Conservation (phyloP, 2,329 filamentous ascomycete species). For the Ramichloridium luteum region DNA sequence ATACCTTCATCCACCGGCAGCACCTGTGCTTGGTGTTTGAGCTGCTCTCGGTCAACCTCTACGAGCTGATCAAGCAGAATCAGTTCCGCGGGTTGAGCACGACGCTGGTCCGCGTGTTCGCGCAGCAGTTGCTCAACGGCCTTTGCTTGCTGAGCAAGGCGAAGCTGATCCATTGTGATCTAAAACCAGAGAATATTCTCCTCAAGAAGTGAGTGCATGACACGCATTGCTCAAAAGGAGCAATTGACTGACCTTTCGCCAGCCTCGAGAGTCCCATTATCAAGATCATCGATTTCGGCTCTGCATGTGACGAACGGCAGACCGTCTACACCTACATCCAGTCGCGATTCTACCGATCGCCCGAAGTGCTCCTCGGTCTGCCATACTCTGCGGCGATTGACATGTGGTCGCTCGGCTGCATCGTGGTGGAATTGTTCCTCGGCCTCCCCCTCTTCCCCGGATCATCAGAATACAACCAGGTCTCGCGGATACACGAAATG, state of each 20-base stretch:
- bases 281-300: conserved; percentile 99
- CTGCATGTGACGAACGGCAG: conserved; percentile 93
- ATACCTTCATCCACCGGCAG: conserved; percentile 95
- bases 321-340: conserved; percentile 99
- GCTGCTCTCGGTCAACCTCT: conserved; percentile 89
- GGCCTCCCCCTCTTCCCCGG: conserved; percentile 90
- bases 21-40: conserved; percentile 96
- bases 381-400: conserved; percentile 98
- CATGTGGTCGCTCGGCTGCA: conserved; percentile 98
- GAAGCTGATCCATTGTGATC: conserved; percentile 89
- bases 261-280: conserved; percentile 95
- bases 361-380: conserved; percentile 85
- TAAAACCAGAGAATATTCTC: conserved; percentile 96
- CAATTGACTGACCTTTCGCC: conserved; percentile 6
- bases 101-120: conserved; percentile 91
- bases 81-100: conserved; percentile 96
- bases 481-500: conserved; percentile 96
- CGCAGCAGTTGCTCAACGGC: conserved; percentile 88
- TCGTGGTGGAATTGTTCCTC: conserved; percentile 93
- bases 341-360: conserved; percentile 93
- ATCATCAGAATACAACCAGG: conserved; percentile 97
- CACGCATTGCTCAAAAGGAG: background rate
- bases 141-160: conserved; percentile 89
- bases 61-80: conserved; percentile 98
- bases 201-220: conserved; percentile 66